Evolutionary conservation across 2,329 filamentous ascomycete genomes (phyloP).

Genomic region (Ascomycota sp.): DNA sequence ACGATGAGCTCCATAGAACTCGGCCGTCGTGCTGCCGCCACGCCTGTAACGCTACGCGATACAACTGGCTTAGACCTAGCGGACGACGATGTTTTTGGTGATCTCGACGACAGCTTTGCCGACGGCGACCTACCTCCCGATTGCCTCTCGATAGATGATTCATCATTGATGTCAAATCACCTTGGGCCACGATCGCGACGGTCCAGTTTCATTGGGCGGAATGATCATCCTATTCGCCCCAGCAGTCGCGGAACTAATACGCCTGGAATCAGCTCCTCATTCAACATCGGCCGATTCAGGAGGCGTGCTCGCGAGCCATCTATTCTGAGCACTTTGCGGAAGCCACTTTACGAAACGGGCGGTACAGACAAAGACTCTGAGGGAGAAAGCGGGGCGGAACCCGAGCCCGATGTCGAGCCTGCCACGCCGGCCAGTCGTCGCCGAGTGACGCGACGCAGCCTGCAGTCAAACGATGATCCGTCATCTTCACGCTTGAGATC

Average conservation of each 20-base stretch:
- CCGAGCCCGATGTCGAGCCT: slow-evolving; percentile 18
- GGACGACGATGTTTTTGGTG: slow-evolving; percentile 26
- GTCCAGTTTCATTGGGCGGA: slow-evolving; percentile 29
- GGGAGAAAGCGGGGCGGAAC: slow-evolving; percentile 32
- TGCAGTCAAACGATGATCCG: slow-evolving; percentile 5
- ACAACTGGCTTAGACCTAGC: slow-evolving; percentile 26
- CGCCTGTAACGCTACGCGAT: slow-evolving; percentile 17
- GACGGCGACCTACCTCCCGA: slow-evolving; percentile 15
- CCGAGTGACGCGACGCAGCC: slow-evolving; percentile 16
- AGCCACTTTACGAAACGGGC: slow-evolving; percentile 14
- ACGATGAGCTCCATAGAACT: slow-evolving; percentile 15
- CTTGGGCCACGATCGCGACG: slow-evolving; percentile 25
- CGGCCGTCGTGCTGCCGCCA: slow-evolving; percentile 15
- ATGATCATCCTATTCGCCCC: slow-evolving; percentile 30
- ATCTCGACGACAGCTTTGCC: slow-evolving; percentile 21
- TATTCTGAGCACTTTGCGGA: slow-evolving; percentile 34
- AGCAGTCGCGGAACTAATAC: slow-evolving; percentile 29
- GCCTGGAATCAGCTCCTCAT: slow-evolving; percentile 25
- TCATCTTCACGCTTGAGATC: slow-evolving; percentile 9
- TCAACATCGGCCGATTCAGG: slow-evolving; percentile 37
- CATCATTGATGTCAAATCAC: slow-evolving; percentile 23
- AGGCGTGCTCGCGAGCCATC: slow-evolving; percentile 38
- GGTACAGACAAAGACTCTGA: slow-evolving; percentile 12
- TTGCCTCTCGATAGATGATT: slow-evolving; percentile 20
- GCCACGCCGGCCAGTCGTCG: slow-evolving; percentile 39